phyloP scores from a whole-genome alignment of 306 rosid genomes.

The Rosa chinensis region DNA sequence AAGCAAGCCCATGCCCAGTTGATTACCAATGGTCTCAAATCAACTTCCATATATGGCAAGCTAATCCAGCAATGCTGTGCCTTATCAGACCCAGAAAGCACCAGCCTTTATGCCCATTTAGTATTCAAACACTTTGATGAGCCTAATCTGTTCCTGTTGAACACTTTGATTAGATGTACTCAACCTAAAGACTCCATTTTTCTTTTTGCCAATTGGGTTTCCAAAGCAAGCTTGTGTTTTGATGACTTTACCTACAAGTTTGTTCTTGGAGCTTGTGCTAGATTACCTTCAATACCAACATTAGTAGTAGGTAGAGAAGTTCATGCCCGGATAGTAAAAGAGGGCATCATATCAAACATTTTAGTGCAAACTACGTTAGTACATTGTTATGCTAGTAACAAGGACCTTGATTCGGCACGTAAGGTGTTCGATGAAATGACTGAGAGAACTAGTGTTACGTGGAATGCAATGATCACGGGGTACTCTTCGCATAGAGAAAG shows the following conservation, averaged over 20 bases:
- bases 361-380: slow-evolving; percentile 55
- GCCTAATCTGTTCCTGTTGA: slow-evolving; percentile 53
- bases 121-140: slow-evolving; percentile 37
- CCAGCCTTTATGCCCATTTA: slow-evolving; percentile 41
- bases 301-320: slow-evolving; percentile 55
- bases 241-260: slow-evolving; percentile 57
- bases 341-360: slow-evolving; percentile 48
- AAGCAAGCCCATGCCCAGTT: slow-evolving; percentile 65
- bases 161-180: slow-evolving; percentile 63
- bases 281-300: slow-evolving; percentile 50
- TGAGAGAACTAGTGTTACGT: slow-evolving; percentile 47
- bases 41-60: slow-evolving; percentile 47
- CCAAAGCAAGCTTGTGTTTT: slow-evolving; percentile 41
- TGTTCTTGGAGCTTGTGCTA: slow-evolving; percentile 76
- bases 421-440: slow-evolving; percentile 70
- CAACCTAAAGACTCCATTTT: slow-evolving; percentile 49
- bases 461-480: slow-evolving; percentile 81
- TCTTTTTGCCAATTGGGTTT: slow-evolving; percentile 46
- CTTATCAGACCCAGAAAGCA: slow-evolving; percentile 29
- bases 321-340: slow-evolving; percentile 48
- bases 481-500: slow-evolving; percentile 51
- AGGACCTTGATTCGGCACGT: slow-evolving; percentile 53
- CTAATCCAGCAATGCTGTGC: slow-evolving; percentile 50
- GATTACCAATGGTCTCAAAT: slow-evolving; percentile 53
- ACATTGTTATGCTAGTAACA: slow-evolving; percentile 59